These are phyloP conservation scores for Geotrichum cucujoidarum DNA, from an alignment of 1,139 yeast genomes.

Conservation along the genomic window DNA sequence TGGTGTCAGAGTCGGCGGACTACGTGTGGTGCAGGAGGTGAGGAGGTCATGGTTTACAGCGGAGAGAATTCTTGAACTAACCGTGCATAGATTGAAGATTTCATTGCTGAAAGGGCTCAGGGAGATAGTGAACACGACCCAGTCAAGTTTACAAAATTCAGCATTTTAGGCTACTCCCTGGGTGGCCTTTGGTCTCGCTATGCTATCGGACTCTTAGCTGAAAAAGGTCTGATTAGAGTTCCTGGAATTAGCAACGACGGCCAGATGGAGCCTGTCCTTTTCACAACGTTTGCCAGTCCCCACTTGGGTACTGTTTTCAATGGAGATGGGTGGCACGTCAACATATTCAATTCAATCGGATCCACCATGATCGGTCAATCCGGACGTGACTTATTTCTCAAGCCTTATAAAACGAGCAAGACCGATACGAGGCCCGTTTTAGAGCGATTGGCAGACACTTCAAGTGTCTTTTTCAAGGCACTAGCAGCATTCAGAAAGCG, in stretches of 20 bases:
- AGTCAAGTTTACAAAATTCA: slow-evolving; percentile 35
- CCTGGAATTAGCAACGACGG: slow-evolving; percentile 11
- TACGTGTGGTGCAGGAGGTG: slow-evolving; percentile 60
- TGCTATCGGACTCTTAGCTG: slow-evolving; percentile 49
- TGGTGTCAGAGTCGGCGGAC: slow-evolving; percentile 70
- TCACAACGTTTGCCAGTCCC: slow-evolving; percentile 86
- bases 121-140: slow-evolving; percentile 18
- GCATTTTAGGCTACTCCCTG: slow-evolving; percentile 50
- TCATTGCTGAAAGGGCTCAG: background rate
- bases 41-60: slow-evolving; percentile 13
- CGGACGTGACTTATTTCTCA: slow-evolving; percentile 67
- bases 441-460: slow-evolving; percentile 52
- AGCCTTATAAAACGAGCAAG: slow-evolving; percentile 43
- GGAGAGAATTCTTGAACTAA: too few relatives aligned
- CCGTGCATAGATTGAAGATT: slow-evolving; percentile 4
- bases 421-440: slow-evolving; percentile 31
- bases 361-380: slow-evolving; percentile 61
- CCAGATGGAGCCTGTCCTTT: slow-evolving; percentile 21
- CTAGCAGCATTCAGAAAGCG: slow-evolving; percentile 54
- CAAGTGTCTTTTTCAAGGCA: slow-evolving; percentile 49
- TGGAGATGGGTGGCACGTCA: slow-evolving; percentile 40
- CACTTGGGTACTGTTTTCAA: slow-evolving; percentile 67
- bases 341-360: slow-evolving; percentile 55
- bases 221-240: slow-evolving; percentile 3
- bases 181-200: slow-evolving; percentile 57